A percentile compares a stretch with the other conserved stretches of the same genome.
Conservation (phyloP, 305 asterid species). For the Stenogyne calaminthoides region DNA sequence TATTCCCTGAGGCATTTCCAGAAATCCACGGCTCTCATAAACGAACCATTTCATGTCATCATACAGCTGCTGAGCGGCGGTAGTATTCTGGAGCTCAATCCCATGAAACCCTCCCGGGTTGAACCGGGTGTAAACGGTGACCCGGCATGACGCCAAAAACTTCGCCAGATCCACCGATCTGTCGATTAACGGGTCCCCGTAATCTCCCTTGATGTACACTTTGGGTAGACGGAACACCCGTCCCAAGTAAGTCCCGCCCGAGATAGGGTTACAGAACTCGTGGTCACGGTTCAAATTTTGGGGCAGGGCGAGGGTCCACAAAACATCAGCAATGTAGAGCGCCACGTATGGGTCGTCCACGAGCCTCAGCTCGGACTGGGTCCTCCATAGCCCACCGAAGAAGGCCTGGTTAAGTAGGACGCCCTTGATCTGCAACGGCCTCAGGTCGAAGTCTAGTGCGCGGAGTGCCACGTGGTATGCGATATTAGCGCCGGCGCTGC, state of each 20-base stretch:
- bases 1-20: background rate
- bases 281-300: constrained; percentile 36
- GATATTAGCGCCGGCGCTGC: constrained; percentile 55
- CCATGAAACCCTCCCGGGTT: constrained; percentile 45
- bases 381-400: constrained; percentile 40
- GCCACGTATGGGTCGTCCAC: constrained; percentile 30
- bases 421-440: constrained; percentile 42
- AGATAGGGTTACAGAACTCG: constrained; percentile 45
- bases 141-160: constrained; percentile 26
- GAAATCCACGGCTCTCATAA: background rate
- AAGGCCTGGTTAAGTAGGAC: constrained; percentile 40
- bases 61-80: constrained; percentile 37
- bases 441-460: constrained; percentile 31
- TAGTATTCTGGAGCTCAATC: constrained; percentile 32
- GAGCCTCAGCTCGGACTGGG: constrained; percentile 36
- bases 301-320: constrained; percentile 46
- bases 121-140: constrained; percentile 34
- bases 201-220: constrained; percentile 32
- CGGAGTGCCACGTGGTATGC: constrained; percentile 47
- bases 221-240: constrained; percentile 37
- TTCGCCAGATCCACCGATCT: constrained; percentile 34
- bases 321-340: constrained; percentile 31
- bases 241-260: constrained; percentile 35
- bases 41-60: constrained; percentile 39
- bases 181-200: constrained; percentile 48